These are phyloP conservation scores for Clavulina sp. DNA, from an alignment of 768 basidiomycete genomes.

Conservation along the genomic window DNA sequence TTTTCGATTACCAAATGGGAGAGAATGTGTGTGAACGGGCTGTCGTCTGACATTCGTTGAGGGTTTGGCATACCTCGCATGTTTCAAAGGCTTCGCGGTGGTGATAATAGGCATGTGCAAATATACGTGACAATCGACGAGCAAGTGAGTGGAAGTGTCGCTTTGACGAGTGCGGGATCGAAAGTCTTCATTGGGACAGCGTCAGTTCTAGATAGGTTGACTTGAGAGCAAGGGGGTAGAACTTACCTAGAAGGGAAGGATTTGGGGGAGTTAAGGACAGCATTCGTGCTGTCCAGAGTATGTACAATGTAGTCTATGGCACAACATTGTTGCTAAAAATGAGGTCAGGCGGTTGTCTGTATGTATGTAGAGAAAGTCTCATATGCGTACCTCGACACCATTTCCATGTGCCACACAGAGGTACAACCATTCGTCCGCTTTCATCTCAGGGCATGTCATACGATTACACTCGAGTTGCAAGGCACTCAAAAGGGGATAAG, in stretches of 20 bases:
- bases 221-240: conserved; percentile 10
- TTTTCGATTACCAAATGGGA: too few relatives aligned
- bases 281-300: conserved; percentile 85
- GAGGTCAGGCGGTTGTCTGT: too few relatives aligned
- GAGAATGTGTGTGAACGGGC: neutral
- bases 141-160: conserved; percentile 84
- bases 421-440: conserved; percentile 96
- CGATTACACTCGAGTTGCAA: conserved; percentile 79
- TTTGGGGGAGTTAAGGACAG: conserved; percentile 74
- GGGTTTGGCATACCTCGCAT: conserved; percentile 36
- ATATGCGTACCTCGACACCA: conserved; percentile 78
- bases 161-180: conserved; percentile 61
- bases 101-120: conserved; percentile 92
- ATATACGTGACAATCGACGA: conserved; percentile 81
- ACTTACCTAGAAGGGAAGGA: conserved; percentile 80
- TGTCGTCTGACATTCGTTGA: too few relatives aligned
- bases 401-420: conserved; percentile 89
- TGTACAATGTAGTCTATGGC: conserved; percentile 93
- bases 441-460: conserved; percentile 87
- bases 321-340: conserved; percentile 64
- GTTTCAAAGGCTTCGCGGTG: conserved; percentile 84
- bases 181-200: conserved; percentile 32
- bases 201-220: conserved; percentile 6
- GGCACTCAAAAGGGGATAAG: conserved; percentile 68
- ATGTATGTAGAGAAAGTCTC: conserved; percentile 10